phyloP scores from a whole-genome alignment of 78 protist species.

The Fonticula alba region DNA sequence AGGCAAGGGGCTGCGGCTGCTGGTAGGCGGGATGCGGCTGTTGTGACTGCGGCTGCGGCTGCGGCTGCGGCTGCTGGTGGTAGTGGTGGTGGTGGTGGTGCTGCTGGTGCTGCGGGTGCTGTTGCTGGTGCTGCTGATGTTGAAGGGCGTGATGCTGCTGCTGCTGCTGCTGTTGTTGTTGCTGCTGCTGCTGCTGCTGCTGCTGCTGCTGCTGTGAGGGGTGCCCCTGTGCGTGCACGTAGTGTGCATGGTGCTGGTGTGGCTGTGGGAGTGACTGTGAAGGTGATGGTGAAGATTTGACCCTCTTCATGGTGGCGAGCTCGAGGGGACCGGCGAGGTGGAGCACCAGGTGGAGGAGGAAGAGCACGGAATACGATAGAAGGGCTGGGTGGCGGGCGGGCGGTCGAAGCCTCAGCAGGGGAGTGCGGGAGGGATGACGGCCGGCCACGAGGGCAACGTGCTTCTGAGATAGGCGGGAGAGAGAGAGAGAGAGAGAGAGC shows the following conservation, averaged over 20 bases:
- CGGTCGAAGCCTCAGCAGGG: too few relatives aligned
- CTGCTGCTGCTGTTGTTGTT: background rate
- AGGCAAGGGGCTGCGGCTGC: background rate
- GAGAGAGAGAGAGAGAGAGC: background rate
- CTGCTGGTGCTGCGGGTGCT: background rate
- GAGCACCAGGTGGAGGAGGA: background rate
- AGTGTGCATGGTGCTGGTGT: background rate
- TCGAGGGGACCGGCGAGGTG: background rate
- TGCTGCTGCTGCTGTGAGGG: too few relatives aligned
- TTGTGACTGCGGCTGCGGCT: background rate
- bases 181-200: too few relatives aligned
- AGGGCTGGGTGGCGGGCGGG: too few relatives aligned
- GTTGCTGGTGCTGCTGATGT: background rate
- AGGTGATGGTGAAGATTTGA: background rate
- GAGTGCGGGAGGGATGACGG: too few relatives aligned
- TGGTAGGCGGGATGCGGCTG: background rate
- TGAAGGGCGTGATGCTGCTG: background rate
- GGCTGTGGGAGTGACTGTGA: background rate
- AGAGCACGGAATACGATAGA: too few relatives aligned
- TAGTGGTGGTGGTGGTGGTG: background rate
- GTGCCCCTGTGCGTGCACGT: too few relatives aligned
- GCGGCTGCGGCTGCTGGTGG: background rate
- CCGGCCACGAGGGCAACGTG: background rate
- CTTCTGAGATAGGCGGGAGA: background rate
- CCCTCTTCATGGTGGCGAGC: background rate